A percentile compares a stretch with the other conserved stretches of the same genome.
phyloP scores from a whole-genome alignment of 2,329 filamentous ascomycete genomes.

The Bimuria novae-zelandiae region DNA sequence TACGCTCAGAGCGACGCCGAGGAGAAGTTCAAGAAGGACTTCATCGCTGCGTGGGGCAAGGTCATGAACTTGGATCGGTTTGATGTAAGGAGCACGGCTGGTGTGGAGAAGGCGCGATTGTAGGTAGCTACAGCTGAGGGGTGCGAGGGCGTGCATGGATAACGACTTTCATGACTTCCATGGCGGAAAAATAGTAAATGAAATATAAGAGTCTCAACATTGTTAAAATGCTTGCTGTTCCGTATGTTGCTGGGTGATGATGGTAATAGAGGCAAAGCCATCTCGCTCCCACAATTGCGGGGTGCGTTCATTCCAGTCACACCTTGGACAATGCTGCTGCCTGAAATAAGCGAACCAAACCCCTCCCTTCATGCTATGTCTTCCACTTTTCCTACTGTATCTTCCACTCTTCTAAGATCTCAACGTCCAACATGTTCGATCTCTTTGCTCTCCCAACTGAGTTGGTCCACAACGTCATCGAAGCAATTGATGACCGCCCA shows the following conservation, averaged over 20 bases:
- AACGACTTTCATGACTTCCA: not conserved
- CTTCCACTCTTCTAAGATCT: not conserved
- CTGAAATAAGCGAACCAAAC: not conserved
- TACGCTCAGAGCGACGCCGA: slow-evolving; percentile 65
- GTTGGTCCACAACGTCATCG: not conserved
- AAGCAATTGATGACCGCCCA: not conserved
- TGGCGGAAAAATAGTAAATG: not conserved
- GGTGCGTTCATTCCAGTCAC: too few relatives aligned
- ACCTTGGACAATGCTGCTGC: too few relatives aligned
- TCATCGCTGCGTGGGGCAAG: slow-evolving; percentile 73
- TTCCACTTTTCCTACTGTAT: not conserved
- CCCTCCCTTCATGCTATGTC: too few relatives aligned
- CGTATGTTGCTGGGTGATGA: not conserved
- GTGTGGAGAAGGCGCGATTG: slow-evolving; percentile 18
- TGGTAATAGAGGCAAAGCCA: too few relatives aligned
- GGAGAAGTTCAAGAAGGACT: slow-evolving; percentile 72
- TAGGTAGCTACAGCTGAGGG: not conserved
- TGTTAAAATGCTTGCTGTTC: too few relatives aligned
- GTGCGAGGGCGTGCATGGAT: not conserved
- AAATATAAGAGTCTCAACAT: not conserved
- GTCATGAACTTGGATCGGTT: slow-evolving; percentile 75
- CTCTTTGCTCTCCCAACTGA: slow-evolving; percentile 10
- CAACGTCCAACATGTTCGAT: slow-evolving; percentile 2
- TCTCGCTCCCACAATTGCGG: too few relatives aligned
- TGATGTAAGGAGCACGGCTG: slow-evolving; percentile 52